These are phyloP conservation scores for Alternaria viburni DNA, from an alignment of 2,329 filamentous ascomycete genomes.

Conservation along the genomic window DNA sequence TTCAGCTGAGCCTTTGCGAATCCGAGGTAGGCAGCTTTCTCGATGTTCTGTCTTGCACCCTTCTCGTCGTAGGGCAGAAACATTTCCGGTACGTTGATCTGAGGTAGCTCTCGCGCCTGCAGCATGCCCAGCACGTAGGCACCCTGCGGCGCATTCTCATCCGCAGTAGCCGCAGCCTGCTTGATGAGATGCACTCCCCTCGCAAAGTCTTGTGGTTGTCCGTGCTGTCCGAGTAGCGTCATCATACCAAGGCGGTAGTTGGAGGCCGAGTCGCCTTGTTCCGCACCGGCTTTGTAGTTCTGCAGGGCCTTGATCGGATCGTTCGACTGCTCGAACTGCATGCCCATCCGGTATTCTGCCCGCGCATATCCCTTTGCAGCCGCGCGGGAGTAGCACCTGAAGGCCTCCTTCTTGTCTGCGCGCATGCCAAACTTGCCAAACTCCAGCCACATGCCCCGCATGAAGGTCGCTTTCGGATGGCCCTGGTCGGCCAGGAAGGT, in stretches of 20 bases:
- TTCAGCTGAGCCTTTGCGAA: conserved; percentile 97
- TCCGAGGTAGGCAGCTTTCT: conserved; percentile 93
- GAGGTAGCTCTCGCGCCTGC: conserved; percentile 86
- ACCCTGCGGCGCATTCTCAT: conserved; percentile 96
- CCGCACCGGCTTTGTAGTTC: conserved; percentile 85
- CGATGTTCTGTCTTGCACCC: conserved; percentile 83
- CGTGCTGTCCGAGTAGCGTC: conserved; percentile 91
- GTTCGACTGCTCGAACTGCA: conserved; percentile 96
- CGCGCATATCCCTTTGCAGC: conserved; percentile 84
- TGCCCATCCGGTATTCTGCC: conserved; percentile 95
- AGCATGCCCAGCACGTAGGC: conserved; percentile 97
- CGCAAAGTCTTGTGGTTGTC: conserved; percentile 80
- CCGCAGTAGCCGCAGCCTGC: conserved; percentile 81
- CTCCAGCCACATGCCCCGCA: conserved; percentile 95
- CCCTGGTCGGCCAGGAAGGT: conserved; percentile 87
- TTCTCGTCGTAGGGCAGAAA: conserved; percentile 75
- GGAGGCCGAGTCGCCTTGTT: conserved; percentile 84
- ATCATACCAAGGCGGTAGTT: conserved; percentile 94
- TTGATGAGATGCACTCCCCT: conserved; percentile 82
- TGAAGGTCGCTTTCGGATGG: conserved; percentile 92
- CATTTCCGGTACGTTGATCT: conserved; percentile 78
- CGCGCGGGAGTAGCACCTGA: conserved; percentile 82
- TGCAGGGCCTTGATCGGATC: conserved; percentile 89
- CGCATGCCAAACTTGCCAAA: conserved; percentile 95
- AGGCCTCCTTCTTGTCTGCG: conserved; percentile 93